Evolutionary conservation across 2,329 filamentous ascomycete genomes (phyloP), one percentile per base, ranked within the genome.

Genomic region (Grosmannia huntii): DNA sequence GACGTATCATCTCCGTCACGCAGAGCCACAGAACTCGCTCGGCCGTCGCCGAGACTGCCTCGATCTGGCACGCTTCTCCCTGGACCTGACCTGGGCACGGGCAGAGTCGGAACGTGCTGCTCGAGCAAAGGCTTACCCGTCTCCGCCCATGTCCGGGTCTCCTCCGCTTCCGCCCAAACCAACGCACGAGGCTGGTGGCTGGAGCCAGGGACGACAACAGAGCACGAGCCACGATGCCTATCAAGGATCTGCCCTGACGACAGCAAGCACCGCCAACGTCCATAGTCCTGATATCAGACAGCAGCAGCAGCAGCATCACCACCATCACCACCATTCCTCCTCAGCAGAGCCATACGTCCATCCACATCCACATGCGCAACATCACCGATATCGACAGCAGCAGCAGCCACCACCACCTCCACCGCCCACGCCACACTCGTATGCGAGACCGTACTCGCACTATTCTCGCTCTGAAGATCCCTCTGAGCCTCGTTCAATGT

Each of bases 111-210:
- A 76, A 70, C 73, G 73, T 70, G 70, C 73, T 75, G 75, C 76
- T 74, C 76, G 75, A 67, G 74, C 74, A 68, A 75, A 75, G 76
- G 80, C 79, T 69, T 86, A 86, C 74, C 83, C 83, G 70, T 86
- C 84, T 77, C 83, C 84, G 75, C 84, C 84, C 78, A 86, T 86
- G 84, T 86, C 84, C 76, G 82, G 81, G 69, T 85, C 83, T 75
- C 81, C 83, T 67, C 77, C 77, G 65, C 74, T 78, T 66, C 79
- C 81, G 71, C 75, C 77, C 69, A 83, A 80, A 74, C 70, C 73
- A 75, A 76, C 76, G 69, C 77, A 74, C 71, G 79, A 83, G 72
- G 75, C 75, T 67, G 75, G 74, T 71, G 76, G 80, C 71, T 76
- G 77, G 70, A 73, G 75, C 67, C 77, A 78, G 66, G 73, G 71